Evolutionary conservation across 116 monocot genomes (phyloP).

Genomic region (Zostera marina): DNA sequence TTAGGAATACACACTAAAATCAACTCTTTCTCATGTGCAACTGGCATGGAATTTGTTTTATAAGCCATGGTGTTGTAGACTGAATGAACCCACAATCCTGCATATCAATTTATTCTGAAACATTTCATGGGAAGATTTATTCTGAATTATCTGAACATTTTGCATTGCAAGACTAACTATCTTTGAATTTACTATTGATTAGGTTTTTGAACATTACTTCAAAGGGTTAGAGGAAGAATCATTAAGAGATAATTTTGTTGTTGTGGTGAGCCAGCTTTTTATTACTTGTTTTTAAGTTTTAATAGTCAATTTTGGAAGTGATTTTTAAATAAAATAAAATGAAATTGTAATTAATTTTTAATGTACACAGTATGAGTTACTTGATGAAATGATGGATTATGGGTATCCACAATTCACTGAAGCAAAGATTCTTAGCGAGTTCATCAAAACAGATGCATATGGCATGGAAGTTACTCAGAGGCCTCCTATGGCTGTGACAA

Average conservation of each 20-base stretch:
- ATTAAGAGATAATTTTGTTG: slow-evolving; percentile 94
- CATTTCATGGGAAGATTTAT: no score
- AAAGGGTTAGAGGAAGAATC: slow-evolving; percentile 96
- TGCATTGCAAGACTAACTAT: no score
- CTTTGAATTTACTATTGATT: background rate
- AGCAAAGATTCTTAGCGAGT: slow-evolving; percentile 94
- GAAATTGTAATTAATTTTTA: background rate
- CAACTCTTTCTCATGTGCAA: no score
- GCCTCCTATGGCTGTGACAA: slow-evolving; percentile 97
- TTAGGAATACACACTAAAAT: no score
- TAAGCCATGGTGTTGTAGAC: no score
- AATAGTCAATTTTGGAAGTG: background rate
- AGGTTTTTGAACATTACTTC: slow-evolving; percentile 98
- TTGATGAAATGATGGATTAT: slow-evolving; percentile 99
- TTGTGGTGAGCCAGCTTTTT: slow-evolving; percentile 55
- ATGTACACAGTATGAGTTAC: slow-evolving; percentile 71
- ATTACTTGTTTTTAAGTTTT: background rate
- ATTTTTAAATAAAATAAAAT: background rate
- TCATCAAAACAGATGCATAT: slow-evolving; percentile 98
- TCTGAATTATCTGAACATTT: no score
- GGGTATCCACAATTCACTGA: slow-evolving; percentile 96
- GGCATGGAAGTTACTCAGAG: slow-evolving; percentile 88
- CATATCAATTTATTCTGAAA: no score
- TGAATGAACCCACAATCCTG: no score
- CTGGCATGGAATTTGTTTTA: no score